A percentile compares a stretch with the other conserved stretches of the same genome.
phyloP scores from a whole-genome alignment of 768 basidiomycete species.

The Neoboletus brunneissimus region DNA sequence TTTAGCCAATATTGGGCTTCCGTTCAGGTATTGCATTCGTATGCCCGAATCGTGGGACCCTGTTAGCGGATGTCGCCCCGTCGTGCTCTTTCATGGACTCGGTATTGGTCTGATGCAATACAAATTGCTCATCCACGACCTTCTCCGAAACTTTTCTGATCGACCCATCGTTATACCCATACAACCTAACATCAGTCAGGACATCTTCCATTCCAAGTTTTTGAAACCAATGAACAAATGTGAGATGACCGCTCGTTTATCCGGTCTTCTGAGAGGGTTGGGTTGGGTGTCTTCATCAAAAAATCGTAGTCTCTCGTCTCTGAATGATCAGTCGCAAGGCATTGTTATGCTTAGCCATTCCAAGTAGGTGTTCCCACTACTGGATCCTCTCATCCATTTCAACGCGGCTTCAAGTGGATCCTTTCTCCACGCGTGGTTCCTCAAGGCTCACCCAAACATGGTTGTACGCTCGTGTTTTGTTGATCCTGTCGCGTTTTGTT shows the following conservation, averaged over 20 bases:
- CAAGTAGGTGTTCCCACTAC: slow-evolving; percentile 51
- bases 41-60: slow-evolving; percentile 67
- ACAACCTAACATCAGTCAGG: slow-evolving; percentile 85
- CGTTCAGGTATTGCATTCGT: slow-evolving; percentile 66
- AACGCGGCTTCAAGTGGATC: slow-evolving; percentile 52
- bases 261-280: slow-evolving; percentile 53
- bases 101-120: slow-evolving; percentile 82
- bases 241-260: slow-evolving; percentile 57
- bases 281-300: slow-evolving; percentile 54
- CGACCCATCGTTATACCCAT: slow-evolving; percentile 75
- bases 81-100: slow-evolving; percentile 86
- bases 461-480: slow-evolving; percentile 80
- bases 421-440: slow-evolving; percentile 84
- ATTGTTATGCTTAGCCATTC: slow-evolving; percentile 85
- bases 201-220: slow-evolving; percentile 74
- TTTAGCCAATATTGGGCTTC: neutral
- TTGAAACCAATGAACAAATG: slow-evolving; percentile 65
- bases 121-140: slow-evolving; percentile 52
- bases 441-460: slow-evolving; percentile 73
- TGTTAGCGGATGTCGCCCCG: slow-evolving; percentile 55
- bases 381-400: neutral
- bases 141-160: slow-evolving; percentile 55
- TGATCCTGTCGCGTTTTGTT: slow-evolving; percentile 87
- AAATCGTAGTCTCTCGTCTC: slow-evolving; percentile 4
- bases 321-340: slow-evolving; percentile 38